These are phyloP conservation scores for Cucumis cinereus DNA, from an alignment of 306 rosid genomes.

Conservation along the genomic window DNA sequence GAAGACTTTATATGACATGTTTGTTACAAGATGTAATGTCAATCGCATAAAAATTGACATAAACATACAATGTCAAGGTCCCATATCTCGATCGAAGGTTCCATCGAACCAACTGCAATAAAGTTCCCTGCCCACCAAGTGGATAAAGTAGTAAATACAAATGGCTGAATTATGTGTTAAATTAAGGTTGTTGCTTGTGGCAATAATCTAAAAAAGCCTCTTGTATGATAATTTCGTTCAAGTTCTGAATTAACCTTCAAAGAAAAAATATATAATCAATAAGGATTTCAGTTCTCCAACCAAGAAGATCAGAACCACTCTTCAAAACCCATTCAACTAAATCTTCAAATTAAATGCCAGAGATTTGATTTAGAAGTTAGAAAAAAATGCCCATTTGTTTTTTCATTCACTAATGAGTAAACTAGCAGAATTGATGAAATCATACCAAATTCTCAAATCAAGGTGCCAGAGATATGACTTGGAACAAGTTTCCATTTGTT, in stretches of 20 bases:
- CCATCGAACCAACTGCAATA: conserved; percentile 83
- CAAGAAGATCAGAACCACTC: neutral
- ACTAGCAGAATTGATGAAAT: neutral
- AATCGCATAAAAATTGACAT: neutral
- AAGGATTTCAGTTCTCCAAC: neutral
- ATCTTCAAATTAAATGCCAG: neutral
- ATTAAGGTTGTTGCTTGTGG: neutral
- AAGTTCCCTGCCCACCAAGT: conserved; percentile 47
- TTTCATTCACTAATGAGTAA: neutral
- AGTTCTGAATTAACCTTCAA: neutral
- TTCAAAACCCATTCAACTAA: neutral
- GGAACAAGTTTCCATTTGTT: neutral
- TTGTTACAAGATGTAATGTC: neutral
- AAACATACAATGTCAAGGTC: conserved; percentile 83
- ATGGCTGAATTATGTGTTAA: neutral
- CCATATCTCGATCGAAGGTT: conserved; percentile 84
- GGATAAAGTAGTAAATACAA: conserved; percentile 14
- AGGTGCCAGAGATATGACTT: neutral
- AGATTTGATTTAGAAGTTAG: neutral
- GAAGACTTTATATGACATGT: neutral
- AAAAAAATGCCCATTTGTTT: neutral
- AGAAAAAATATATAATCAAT: neutral
- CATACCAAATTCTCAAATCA: neutral
- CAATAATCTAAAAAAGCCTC: neutral
- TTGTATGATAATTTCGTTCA: neutral